Evolutionary conservation across 768 basidiomycete species (phyloP).

Genomic region (Thelephora ganbajun): DNA sequence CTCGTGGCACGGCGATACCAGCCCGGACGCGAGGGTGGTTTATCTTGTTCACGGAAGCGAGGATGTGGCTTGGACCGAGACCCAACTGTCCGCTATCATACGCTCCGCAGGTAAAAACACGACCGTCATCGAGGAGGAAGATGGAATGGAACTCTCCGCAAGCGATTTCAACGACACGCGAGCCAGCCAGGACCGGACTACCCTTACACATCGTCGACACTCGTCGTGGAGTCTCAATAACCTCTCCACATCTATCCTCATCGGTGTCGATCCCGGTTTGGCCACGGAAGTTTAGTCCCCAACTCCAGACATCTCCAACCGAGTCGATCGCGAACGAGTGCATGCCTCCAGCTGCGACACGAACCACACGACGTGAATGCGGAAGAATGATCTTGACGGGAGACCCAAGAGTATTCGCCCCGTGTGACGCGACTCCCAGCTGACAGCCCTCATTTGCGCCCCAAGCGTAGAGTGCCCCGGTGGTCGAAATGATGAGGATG

Average conservation of each 20-base stretch:
- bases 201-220: not conserved
- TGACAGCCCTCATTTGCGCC: slow-evolving; percentile 30
- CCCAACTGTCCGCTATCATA: slow-evolving; percentile 79
- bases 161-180: slow-evolving; percentile 49
- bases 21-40: slow-evolving; percentile 34
- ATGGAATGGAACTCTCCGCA: slow-evolving; percentile 88
- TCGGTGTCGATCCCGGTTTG: slow-evolving; percentile 22
- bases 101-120: slow-evolving; percentile 79
- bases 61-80: slow-evolving; percentile 44
- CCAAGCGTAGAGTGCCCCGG: slow-evolving; percentile 30
- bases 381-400: slow-evolving; percentile 26
- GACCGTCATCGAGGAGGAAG: slow-evolving; percentile 74
- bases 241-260: not conserved
- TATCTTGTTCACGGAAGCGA: slow-evolving; percentile 42
- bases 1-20: slow-evolving; percentile 51
- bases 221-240: not conserved
- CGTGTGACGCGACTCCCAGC: slow-evolving; percentile 30
- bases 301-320: slow-evolving; percentile 29
- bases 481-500: slow-evolving; percentile 28
- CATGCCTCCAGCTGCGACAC: slow-evolving; percentile 27
- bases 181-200: slow-evolving; percentile 15
- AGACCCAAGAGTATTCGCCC: slow-evolving; percentile 21
- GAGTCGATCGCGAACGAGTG: slow-evolving; percentile 33
- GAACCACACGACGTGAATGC: slow-evolving; percentile 20
- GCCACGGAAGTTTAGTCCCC: slow-evolving; percentile 31